phyloP scores from a whole-genome alignment of 306 rosid genomes.

The Pyrus bretschneideri region DNA sequence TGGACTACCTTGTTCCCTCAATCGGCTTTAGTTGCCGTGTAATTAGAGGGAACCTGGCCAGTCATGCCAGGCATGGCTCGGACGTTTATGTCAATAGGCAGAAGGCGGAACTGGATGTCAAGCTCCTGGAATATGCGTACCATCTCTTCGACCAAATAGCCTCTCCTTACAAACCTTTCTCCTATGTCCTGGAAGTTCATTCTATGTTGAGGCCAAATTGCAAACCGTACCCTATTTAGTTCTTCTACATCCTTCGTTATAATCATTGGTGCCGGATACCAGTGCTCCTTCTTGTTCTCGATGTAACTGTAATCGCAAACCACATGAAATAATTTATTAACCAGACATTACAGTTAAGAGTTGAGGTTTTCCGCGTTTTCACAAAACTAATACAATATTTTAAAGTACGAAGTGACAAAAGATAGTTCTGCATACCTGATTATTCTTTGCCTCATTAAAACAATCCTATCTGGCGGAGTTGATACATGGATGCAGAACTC shows the following conservation, averaged over 20 bases:
- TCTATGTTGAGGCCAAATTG: conserved; percentile 65
- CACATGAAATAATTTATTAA: not conserved
- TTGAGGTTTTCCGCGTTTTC: not conserved
- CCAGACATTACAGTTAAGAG: not conserved
- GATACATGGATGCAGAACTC: conserved; percentile 67
- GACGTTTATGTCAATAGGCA: conserved; percentile 59
- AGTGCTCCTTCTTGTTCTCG: conserved; percentile 80
- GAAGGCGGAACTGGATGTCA: conserved; percentile 67
- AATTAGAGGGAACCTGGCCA: conserved; percentile 41
- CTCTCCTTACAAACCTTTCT: conserved; percentile 61
- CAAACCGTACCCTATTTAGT: conserved; percentile 43
- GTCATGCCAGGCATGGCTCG: conserved; percentile 45
- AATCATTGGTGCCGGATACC: conserved; percentile 62
- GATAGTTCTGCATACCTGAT: conserved; percentile 31
- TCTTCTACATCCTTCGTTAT: conserved; percentile 54
- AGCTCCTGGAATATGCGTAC: conserved; percentile 60
- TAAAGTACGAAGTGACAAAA: not conserved
- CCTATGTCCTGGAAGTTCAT: conserved; percentile 88
- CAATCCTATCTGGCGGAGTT: conserved; percentile 71
- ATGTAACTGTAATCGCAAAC: conserved; percentile 48
- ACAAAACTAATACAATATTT: not conserved
- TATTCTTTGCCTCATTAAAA: conserved; percentile 57
- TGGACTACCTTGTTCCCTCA: not conserved
- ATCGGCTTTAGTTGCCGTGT: conserved; percentile 34
- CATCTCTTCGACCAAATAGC: conserved; percentile 68